Evolutionary conservation across 23 red algal species (phyloP), one percentile per base, ranked within the genome.

Genomic region (Porphyridium purpureum): DNA sequence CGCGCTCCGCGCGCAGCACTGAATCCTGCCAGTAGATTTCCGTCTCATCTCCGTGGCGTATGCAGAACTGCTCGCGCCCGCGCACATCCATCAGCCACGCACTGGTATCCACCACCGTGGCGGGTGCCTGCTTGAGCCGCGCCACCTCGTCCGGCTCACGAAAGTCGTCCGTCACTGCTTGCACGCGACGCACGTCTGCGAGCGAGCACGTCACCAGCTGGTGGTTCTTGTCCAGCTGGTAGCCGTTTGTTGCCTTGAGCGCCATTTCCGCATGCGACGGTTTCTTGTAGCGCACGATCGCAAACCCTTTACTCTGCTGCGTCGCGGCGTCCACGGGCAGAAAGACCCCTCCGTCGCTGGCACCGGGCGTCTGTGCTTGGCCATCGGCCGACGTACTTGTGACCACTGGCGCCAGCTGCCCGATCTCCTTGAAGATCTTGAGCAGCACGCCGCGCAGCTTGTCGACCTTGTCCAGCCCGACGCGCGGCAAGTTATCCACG

Each of bases 21-120:
- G 59, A 67, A 52, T 98, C 90, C 54, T 72, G 58, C 90, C 90
- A 98, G 32, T 63, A 81, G 8, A 98, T 59, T 31, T 57, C 76
- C 6, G 81, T 82, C 29, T 81, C 80, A 14, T 59, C 47, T 1
- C 69, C 55, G 49, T 83, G 65, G 4, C 81, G 70, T 30, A 98
- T 67, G 68, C 75, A 60, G 47, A 98, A 98, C 49, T 86, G 78
- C 27, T 98, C 90, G 19, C 90, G 69, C 11, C 80, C 80, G 6
- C 90, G 78, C 33, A 52, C 44, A 33, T 98, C 90, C 8, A 80
- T 40, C 54, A 98, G 71, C 64, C 72, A 83, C 33, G 49, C 14
- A 60, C 55, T 3, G 70, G 57, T 1, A 69, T 21, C 5, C 57
- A 40, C 34, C 58, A 52, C 9, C 62, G 69, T 1, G 70, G 80